Evolutionary conservation across 106 monocot species (phyloP), one percentile per base, ranked within the genome.

Genomic region (Phalaenopsis equestris): DNA sequence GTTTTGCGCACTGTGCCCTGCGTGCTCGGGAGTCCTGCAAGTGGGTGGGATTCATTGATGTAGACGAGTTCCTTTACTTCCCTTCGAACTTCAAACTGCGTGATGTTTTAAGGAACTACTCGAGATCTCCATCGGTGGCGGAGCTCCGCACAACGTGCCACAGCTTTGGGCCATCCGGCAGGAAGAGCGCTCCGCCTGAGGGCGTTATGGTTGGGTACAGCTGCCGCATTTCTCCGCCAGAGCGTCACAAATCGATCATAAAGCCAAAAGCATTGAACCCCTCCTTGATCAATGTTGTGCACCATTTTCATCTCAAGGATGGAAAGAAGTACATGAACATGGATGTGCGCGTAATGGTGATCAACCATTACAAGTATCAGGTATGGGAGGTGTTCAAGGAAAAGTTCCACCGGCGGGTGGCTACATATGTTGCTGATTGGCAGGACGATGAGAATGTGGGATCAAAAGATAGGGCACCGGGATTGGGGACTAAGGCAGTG

Each of bases 321-420:
- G 93, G 93, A 42, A 80, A 86, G 77, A 77, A 48, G 64, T 95
- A 86, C 75, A 91, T 87, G 72, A 91, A 99, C 76, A 48, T 99
- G 78, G 93, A 91, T 18, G 83, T 83, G 39, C 82, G 83, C 18
- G 37, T 75, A 8, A 93, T 99, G 93, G 89, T 95, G 75, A 95
- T 99, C 84, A 99, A 99, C 82, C 99, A 99, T 80, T 99, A 99
- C 81, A 99, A 99, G 84, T 99, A 95, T 81, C 99, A 99, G 70
- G 99, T 86, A 7, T 99, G 99, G 99, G 99, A 99, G 79, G 92
- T 99, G 81, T 99, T 99, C 86, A 99, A 99, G 84, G 99, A 99
- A 84, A 99, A 99, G 89, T 99, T 99, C 56, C 86, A 95, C 78
- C 67, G 99, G 57, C 88, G 99, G 72, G 99, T 99, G 52, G 99